phyloP scores from a whole-genome alignment of 1,139 yeast species.

The Yamadazyma diddensiae region DNA sequence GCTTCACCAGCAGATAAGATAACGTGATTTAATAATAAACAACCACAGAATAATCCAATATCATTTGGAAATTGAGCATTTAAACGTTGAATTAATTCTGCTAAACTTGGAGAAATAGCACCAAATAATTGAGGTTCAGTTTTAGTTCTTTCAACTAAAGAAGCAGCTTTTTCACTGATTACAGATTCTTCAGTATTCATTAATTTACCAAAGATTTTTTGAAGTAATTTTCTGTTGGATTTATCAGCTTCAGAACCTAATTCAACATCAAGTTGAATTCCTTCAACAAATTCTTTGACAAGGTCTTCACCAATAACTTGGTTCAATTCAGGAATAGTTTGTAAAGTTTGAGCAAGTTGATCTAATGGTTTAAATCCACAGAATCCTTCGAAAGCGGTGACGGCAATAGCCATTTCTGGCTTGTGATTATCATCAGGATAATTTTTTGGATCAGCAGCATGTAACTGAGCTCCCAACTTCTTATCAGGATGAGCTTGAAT shows the following conservation, averaged over 20 bases:
- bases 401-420: constrained; percentile 99
- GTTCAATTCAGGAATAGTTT: constrained; percentile 70
- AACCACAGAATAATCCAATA: constrained; percentile 94
- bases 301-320: constrained; percentile 65
- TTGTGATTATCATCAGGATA: constrained; percentile 98
- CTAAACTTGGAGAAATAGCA: constrained; percentile 46
- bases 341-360: constrained; percentile 65
- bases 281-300: constrained; percentile 49
- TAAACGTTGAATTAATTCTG: constrained; percentile 70
- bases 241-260: constrained; percentile 47
- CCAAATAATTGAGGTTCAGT: constrained; percentile 49
- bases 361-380: constrained; percentile 95
- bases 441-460: constrained; percentile 80
- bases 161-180: constrained; percentile 54
- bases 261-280: constrained; percentile 45
- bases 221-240: constrained; percentile 62
- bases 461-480: constrained; percentile 70
- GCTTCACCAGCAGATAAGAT: constrained; percentile 88
- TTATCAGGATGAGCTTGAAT: constrained; percentile 99
- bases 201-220: constrained; percentile 70
- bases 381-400: constrained; percentile 93
- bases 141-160: constrained; percentile 62
- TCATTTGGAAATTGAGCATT: constrained; percentile 89
- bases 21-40: constrained; percentile 87
- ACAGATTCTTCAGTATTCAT: constrained; percentile 69